Evolutionary conservation across 768 basidiomycete species (phyloP).

Genomic region (Tylopilus felleus): DNA sequence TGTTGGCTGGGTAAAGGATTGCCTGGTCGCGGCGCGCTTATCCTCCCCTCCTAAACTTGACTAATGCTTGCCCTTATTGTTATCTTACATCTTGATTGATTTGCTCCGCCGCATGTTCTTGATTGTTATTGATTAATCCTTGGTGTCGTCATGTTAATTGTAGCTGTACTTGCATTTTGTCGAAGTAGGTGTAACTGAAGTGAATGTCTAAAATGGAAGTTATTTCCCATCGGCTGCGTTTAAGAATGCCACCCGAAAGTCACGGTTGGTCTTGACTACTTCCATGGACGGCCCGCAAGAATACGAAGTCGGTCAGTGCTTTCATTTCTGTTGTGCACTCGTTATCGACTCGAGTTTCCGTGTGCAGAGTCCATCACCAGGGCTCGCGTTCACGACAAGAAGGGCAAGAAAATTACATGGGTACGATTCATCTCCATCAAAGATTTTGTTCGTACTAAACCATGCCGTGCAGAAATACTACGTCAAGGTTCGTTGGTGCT

Average conservation of each 20-base stretch:
- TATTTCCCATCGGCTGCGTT: slow-evolving; percentile 12
- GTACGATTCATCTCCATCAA: slow-evolving; percentile 32
- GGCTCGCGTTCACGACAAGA: slow-evolving; percentile 49
- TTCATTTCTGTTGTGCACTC: neutral
- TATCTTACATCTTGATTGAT: slow-evolving; percentile 1
- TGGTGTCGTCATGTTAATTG: slow-evolving; percentile 2
- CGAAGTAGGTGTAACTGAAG: neutral
- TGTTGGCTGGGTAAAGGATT: slow-evolving; percentile 76
- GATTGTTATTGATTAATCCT: neutral
- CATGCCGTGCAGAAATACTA: slow-evolving; percentile 45
- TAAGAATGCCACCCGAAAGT: neutral
- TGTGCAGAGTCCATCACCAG: slow-evolving; percentile 48
- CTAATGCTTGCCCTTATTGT: neutral
- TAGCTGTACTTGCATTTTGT: slow-evolving; percentile 7
- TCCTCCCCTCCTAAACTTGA: slow-evolving; percentile 29
- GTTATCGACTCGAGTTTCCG: neutral
- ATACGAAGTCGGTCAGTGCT: slow-evolving; percentile 67
- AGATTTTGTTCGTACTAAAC: slow-evolving; percentile 10
- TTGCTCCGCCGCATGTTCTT: neutral
- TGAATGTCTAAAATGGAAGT: slow-evolving; percentile 15
- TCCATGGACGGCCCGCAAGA: slow-evolving; percentile 42
- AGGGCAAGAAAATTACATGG: slow-evolving; percentile 48
- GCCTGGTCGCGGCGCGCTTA: slow-evolving; percentile 61
- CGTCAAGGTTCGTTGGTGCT: slow-evolving; percentile 47
- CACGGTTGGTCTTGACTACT: slow-evolving; percentile 9